Evolutionary conservation across 148 eudicot species (phyloP), one percentile per base, ranked within the genome.

Genomic region (Rheum nobile): DNA sequence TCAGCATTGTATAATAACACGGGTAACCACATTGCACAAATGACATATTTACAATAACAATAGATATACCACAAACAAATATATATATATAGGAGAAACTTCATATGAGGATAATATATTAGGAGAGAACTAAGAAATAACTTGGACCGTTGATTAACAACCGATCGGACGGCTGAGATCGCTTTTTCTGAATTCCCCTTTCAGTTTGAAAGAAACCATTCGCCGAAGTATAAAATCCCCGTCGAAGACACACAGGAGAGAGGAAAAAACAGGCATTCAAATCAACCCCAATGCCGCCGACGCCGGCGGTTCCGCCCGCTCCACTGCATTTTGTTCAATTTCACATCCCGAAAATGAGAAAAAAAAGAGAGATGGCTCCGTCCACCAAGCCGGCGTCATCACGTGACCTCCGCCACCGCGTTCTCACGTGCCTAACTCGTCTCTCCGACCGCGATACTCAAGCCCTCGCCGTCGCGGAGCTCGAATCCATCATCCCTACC

Each of bases 371-470:
- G 41, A 74, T 75, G 77, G 72, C 72, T 65, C 57, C 77, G 16
- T 12, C 72, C 19, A 47, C 77, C 43, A 75, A 67, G 24, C 72
- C 44, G 35, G 72, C 77, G 21, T 75, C 77, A 46, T 37, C 91
- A 57, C 94, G 92, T 52, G 97, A 89, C 59, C 84, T 94, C 38
- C 94, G 92, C 52, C 97, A 88, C 76, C 88, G 91, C 0, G 83
- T 91, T 7, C 91, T 89, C 31, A 84, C 90, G 22, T 91, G 96
- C 86, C 90, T 90, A 71, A 87, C 85, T 48, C 88, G 84, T 67
- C 89, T 95, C 76, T 88, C 98, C 81, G 98, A 95, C 72, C 86
- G 92, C 17, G 98, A 95, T 75, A 95, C 98, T 0, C 89, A 86
- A 52, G 41, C 93, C 44, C 78, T 88, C 14, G 98, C 98, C 42